phyloP scores from a whole-genome alignment of 371 early-diverging fungal species.

The Mortierella sp. region DNA sequence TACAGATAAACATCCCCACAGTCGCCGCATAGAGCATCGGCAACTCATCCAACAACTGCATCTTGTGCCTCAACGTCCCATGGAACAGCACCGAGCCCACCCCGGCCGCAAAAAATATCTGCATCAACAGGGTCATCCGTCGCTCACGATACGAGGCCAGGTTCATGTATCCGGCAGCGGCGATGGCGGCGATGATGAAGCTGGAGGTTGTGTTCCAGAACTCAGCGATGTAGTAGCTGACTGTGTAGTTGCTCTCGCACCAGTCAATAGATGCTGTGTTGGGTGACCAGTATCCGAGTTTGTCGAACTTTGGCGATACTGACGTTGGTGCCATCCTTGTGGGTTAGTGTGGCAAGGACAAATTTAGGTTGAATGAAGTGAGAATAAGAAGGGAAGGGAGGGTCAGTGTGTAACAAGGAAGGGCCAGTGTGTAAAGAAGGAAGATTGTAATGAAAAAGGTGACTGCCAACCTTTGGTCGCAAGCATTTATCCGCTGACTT shows the following conservation, averaged over 20 bases:
- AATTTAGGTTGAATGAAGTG: too few species aligned
- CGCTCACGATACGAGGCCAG: background rate
- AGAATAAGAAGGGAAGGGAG: background rate
- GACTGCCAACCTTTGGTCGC: background rate
- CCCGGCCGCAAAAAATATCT: background rate
- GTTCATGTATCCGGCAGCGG: constrained; percentile 14
- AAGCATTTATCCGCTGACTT: background rate
- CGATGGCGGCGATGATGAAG: constrained; percentile 13
- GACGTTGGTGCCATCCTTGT: background rate
- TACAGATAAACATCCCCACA: constrained; percentile 33
- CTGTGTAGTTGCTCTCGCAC: constrained; percentile 76
- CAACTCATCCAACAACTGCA: constrained; percentile 51
- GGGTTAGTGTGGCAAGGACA: too few species aligned
- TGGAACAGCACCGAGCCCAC: constrained; percentile 47
- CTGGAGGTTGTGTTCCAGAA: constrained; percentile 7
- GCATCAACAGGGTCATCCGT: background rate
- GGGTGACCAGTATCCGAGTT: constrained; percentile 54
- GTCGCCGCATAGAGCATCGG: constrained; percentile 54
- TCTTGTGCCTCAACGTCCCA: constrained; percentile 50
- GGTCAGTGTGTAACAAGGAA: background rate
- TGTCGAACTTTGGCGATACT: constrained; percentile 30
- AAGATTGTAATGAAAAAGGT: background rate
- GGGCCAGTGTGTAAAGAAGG: background rate
- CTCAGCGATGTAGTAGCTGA: constrained; percentile 74
- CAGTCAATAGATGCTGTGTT: constrained; percentile 62